Evolutionary conservation across 225 moss, liverwort and hornwort species (phyloP), one percentile per base, ranked within the genome.

Genomic region (Bryoerythrophyllum caledonicum): DNA sequence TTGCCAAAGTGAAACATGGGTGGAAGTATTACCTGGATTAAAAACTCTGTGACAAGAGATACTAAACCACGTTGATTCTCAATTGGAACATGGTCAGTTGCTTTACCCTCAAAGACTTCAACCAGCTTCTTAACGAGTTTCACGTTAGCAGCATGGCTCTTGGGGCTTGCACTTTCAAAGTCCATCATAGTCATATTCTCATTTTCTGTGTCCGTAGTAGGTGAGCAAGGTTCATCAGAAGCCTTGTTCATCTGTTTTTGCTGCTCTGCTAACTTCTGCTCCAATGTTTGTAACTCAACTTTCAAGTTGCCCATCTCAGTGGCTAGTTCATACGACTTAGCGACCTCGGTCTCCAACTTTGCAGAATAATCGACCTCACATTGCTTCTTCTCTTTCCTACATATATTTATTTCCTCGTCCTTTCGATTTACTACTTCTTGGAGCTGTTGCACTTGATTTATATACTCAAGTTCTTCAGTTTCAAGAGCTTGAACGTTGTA

Each of bases 41-140:
- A 72, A 68, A 85, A 76, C 60, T 82, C 72, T 58, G 68, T 34
- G 16, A 81, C 81, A 70, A 78, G 78, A 66, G 71, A 82, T 26
- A 10, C 41, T 51, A 63, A 44, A 56, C 57, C 81, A 55, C 71
- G 72, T 67, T 61, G 78, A 62, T 68, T 65, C 68, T 71, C 74
- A 32, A 74, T 37, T 23, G 56, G 71, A 56, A 63, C 41, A 63
- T 75, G 78, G 55, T 79, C 79, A 51, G 51, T 82, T 63, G 30
- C 72, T 72, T 79, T 78, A 68, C 67, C 63, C 79, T 82, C 82
- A 68, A 85, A 85, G 35, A 79, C 79, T 75, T 76, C 76, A 55
- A 81, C 74, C 67, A 82, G 72, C 52, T 82, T 78, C 78, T 78
- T 80, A 63, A 83, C 83, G 41, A 83, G 72, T 67, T 80, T 83